These are phyloP conservation scores for Magnaporthiopsis incrustans DNA, from an alignment of 2,329 filamentous ascomycete genomes.

Conservation along the genomic window DNA sequence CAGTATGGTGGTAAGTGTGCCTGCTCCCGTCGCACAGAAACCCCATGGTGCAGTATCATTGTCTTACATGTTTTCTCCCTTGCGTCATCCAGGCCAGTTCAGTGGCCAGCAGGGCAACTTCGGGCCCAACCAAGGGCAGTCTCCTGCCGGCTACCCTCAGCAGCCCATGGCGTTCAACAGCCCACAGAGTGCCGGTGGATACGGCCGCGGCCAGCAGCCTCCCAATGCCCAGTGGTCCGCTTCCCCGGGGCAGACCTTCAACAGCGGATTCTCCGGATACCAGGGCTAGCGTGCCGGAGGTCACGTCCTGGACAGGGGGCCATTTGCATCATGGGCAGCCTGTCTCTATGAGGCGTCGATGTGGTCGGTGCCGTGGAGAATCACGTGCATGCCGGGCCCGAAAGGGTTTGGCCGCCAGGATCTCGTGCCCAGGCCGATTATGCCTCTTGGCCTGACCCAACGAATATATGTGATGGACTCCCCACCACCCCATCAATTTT, in stretches of 20 bases:
- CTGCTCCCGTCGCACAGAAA: background rate
- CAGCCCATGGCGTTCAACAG: conserved; percentile 65
- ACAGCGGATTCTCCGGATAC: conserved; percentile 56
- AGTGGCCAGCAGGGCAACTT: conserved; percentile 63
- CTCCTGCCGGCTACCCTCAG: conserved; percentile 55
- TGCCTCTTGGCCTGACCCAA: too few relatives aligned
- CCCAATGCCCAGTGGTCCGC: conserved; percentile 49
- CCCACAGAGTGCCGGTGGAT: conserved; percentile 72
- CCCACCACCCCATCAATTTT: background rate
- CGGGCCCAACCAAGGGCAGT: conserved; percentile 48
- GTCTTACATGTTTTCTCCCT: conserved; percentile 40
- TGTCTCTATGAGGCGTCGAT: background rate
- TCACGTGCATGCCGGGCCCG: background rate
- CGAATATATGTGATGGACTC: background rate
- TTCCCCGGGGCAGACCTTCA: conserved; percentile 40
- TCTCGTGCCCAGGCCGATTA: background rate
- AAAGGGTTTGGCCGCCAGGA: background rate
- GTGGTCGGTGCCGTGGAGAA: background rate
- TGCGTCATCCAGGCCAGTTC: conserved; percentile 35
- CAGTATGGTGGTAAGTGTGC: conserved; percentile 70
- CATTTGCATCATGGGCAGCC: background rate
- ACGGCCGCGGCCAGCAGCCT: conserved; percentile 64
- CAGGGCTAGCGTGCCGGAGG: conserved; percentile 38
- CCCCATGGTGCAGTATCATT: too few relatives aligned
- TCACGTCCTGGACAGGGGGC: background rate